Conservation (phyloP, 371 early-diverging fungal species). For the Mucor ambiguus region DNA sequence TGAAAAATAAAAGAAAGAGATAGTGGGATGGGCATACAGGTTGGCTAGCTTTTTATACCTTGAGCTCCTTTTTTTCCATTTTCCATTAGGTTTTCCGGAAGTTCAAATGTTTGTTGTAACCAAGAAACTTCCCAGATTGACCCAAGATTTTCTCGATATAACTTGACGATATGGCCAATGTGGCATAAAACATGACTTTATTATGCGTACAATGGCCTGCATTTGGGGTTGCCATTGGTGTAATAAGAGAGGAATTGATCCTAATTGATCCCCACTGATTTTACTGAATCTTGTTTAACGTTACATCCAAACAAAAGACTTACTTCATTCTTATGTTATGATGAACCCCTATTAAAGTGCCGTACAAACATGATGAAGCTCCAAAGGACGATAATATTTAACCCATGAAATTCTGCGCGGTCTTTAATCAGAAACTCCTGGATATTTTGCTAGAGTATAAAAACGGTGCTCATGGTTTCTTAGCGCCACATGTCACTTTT, state of each 20-base stretch:
- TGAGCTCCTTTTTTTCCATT: constrained; percentile 9
- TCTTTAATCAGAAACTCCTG: not conserved
- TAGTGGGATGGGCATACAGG: not conserved
- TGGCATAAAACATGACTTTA: not conserved
- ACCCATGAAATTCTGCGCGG: constrained; percentile 4
- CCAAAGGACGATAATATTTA: not conserved
- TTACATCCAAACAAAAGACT: not conserved
- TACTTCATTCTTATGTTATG: not conserved
- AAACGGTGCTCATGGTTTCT: not conserved
- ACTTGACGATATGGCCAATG: not conserved
- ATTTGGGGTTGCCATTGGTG: not conserved
- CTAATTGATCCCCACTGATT: constrained; percentile 4
- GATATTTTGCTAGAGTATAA: not conserved
- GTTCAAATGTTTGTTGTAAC: constrained; percentile 4
- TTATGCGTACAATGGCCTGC: not conserved
- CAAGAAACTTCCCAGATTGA: constrained; percentile 4
- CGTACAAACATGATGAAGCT: not conserved
- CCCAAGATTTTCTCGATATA: not conserved
- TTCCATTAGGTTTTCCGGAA: not conserved
- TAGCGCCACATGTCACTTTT: not conserved
- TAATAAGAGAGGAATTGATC: not conserved
- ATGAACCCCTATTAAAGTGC: not conserved
- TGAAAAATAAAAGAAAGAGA: constrained; percentile 10
- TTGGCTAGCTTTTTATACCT: not conserved
- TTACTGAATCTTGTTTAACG: constrained; percentile 1